These are phyloP conservation scores for Mortierella polycephala DNA, from an alignment of 371 early-diverging fungal species.

Conservation along the genomic window DNA sequence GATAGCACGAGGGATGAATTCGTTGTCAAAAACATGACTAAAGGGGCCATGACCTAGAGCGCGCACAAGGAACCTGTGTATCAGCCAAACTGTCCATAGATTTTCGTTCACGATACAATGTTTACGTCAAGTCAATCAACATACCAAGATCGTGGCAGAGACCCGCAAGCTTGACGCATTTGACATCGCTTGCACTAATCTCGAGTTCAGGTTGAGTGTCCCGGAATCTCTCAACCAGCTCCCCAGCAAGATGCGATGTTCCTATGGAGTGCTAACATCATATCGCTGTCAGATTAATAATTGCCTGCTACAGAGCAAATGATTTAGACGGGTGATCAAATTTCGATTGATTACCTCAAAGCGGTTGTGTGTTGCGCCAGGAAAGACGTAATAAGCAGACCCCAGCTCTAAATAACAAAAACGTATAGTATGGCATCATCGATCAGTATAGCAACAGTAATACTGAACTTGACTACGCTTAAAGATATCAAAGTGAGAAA, in stretches of 20 bases:
- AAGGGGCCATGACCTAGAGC: conserved; percentile 90
- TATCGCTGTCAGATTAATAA: background rate
- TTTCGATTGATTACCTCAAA: conserved; percentile 65
- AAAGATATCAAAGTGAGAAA: background rate
- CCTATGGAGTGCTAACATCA: conserved; percentile 58
- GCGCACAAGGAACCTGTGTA: background rate
- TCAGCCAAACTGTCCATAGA: background rate
- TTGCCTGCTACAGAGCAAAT: background rate
- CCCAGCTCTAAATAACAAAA: conserved; percentile 66
- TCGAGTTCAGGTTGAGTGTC: conserved; percentile 84
- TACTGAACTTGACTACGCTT: background rate
- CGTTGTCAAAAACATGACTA: conserved; percentile 93
- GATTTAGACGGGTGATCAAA: background rate
- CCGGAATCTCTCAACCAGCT: conserved; percentile 75
- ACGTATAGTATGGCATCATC: background rate
- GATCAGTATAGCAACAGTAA: background rate
- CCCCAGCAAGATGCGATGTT: conserved; percentile 85
- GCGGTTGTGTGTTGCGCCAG: conserved; percentile 92
- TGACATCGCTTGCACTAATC: conserved; percentile 81
- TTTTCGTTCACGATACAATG: background rate
- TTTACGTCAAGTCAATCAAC: background rate
- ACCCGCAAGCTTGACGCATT: conserved; percentile 92
- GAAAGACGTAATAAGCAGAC: conserved; percentile 90
- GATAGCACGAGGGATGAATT: conserved; percentile 79
- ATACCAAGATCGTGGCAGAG: conserved; percentile 94